Evolutionary conservation across 139 green algal genomes (phyloP).

Genomic region (Microglena sp.): DNA sequence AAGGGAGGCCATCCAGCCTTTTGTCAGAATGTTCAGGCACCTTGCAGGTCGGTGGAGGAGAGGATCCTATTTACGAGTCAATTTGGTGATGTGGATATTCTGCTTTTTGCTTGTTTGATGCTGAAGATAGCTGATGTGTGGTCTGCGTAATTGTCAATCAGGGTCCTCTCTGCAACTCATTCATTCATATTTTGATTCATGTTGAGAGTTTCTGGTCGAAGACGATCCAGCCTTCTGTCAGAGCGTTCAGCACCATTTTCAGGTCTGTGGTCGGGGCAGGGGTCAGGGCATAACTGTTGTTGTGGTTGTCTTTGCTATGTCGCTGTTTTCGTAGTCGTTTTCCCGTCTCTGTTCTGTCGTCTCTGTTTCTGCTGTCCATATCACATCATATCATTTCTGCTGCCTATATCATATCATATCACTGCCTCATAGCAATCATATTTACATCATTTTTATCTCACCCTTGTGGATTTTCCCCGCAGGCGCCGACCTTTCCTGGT

Average conservation of each 20-base stretch:
- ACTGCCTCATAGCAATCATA: too few species aligned
- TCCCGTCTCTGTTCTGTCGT: neutral
- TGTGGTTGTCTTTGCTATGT: neutral
- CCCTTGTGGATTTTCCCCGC: neutral
- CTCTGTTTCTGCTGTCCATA: neutral
- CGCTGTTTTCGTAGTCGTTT: neutral
- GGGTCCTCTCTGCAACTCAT: neutral
- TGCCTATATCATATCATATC: neutral
- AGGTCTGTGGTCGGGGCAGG: too few species aligned
- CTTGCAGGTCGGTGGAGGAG: slow-evolving; percentile 45
- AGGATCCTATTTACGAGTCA: neutral
- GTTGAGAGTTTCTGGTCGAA: neutral
- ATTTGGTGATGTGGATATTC: neutral
- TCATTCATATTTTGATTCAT: neutral
- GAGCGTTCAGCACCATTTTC: too few species aligned
- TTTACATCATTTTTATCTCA: too few species aligned
- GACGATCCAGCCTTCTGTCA: too few species aligned
- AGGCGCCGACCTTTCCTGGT: slow-evolving; percentile 91
- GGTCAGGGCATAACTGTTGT: neutral
- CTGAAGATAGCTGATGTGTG: neutral
- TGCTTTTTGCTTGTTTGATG: neutral
- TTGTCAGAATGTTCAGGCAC: slow-evolving; percentile 74
- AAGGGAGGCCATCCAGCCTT: slow-evolving; percentile 62
- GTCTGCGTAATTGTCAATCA: neutral
- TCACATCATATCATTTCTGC: neutral